A percentile compares a stretch with the other conserved stretches of the same genome.
These are phyloP conservation scores for Nakazawaea populi DNA, from an alignment of 805 yeast genomes.

Conservation along the genomic window DNA sequence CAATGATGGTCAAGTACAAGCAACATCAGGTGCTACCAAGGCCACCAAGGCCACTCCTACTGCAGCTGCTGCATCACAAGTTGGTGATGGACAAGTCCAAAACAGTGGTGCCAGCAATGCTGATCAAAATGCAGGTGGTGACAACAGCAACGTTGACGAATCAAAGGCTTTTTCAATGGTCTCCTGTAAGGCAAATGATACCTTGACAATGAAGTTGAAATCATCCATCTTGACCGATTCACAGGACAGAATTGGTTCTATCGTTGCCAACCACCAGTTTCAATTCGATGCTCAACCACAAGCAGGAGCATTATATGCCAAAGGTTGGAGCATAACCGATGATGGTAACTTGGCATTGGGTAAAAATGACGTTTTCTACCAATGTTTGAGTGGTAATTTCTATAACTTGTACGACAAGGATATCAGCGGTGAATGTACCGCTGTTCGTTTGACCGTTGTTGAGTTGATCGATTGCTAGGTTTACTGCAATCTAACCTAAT, in stretches of 20 bases:
- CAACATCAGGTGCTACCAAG: conserved; percentile 18
- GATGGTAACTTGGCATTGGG: conserved; percentile 64
- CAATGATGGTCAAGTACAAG: conserved; percentile 41
- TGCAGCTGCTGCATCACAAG: conserved; percentile 36
- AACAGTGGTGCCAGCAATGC: background rate
- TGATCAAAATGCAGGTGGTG: background rate
- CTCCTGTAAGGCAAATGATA: conserved; percentile 23
- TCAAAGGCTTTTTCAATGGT: conserved; percentile 1
- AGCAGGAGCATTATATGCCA: conserved; percentile 65
- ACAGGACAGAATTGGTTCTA: conserved; percentile 66
- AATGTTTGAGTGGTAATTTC: conserved; percentile 71
- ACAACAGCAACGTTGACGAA: background rate
- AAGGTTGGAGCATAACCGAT: conserved; percentile 52
- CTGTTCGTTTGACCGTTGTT: conserved; percentile 55
- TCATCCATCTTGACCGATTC: conserved; percentile 49
- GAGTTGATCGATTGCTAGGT: conserved; percentile 48
- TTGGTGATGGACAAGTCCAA: conserved; percentile 34
- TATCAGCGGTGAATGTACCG: conserved; percentile 55
- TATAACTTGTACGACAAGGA: conserved; percentile 70
- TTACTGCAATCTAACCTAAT: background rate
- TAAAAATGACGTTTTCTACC: conserved; percentile 55
- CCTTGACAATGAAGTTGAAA: conserved; percentile 52
- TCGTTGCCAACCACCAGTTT: conserved; percentile 79
- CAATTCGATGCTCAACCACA: conserved; percentile 81
- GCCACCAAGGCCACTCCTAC: background rate